Conservation (phyloP, 2,329 filamentous ascomycete genomes). For the Exophiala bonariae region DNA sequence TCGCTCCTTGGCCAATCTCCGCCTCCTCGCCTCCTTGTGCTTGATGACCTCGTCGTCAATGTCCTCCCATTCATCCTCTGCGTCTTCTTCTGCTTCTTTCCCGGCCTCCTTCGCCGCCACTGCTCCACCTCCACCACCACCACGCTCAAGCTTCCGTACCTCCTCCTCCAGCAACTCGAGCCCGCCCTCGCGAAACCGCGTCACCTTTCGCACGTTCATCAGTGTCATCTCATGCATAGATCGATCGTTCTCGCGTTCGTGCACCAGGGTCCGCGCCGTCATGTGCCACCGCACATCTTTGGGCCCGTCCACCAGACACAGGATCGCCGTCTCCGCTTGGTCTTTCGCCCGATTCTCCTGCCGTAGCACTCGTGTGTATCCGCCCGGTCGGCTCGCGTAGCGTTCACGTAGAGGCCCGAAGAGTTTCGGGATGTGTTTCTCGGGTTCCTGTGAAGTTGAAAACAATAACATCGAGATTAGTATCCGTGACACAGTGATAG, state of each 20-base stretch:
- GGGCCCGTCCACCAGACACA: constrained; percentile 92
- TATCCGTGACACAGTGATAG: too few species aligned
- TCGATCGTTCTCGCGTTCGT: constrained; percentile 53
- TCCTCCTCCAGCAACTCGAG: constrained; percentile 65
- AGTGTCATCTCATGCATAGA: constrained; percentile 69
- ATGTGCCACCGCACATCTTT: constrained; percentile 93
- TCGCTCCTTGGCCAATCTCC: too few species aligned
- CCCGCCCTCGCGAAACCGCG: constrained; percentile 68
- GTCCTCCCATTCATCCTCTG: constrained; percentile 23
- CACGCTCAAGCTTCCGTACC: constrained; percentile 47
- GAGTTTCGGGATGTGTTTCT: constrained; percentile 69
- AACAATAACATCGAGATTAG: too few species aligned
- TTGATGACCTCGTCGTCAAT: background rate
- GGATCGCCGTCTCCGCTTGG: constrained; percentile 84
- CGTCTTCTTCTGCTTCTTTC: constrained; percentile 34
- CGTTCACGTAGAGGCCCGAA: constrained; percentile 79
- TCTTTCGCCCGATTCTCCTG: constrained; percentile 87
- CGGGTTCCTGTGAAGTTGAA: constrained; percentile 36
- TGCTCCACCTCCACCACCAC: too few species aligned
- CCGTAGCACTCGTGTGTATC: constrained; percentile 91
- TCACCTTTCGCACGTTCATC: constrained; percentile 81
- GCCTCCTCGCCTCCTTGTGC: too few species aligned
- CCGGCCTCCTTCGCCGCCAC: constrained; percentile 43
- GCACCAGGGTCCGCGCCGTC: constrained; percentile 81
- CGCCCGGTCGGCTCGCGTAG: constrained; percentile 77